These are phyloP conservation scores for Coprinopsis marcescibilis DNA, from an alignment of 768 basidiomycete species.

Conservation along the genomic window DNA sequence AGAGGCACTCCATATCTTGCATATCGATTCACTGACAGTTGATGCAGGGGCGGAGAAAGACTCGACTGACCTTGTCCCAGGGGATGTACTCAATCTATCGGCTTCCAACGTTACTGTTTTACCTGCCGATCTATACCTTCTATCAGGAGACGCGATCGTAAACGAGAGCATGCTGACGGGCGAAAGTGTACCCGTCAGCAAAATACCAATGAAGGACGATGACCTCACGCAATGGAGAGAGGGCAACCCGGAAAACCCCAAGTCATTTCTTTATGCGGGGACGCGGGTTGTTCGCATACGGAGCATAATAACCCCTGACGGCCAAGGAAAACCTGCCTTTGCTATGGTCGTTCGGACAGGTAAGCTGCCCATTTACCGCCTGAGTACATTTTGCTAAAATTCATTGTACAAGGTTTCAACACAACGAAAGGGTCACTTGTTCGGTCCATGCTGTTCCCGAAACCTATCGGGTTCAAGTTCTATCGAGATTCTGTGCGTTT, in stretches of 20 bases:
- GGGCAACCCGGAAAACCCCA: slow-evolving; percentile 65
- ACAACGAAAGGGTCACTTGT: slow-evolving; percentile 97
- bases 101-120: slow-evolving; percentile 65
- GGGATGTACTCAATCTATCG: slow-evolving; percentile 89
- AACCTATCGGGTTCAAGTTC: slow-evolving; percentile 98
- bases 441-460: slow-evolving; percentile 97
- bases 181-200: slow-evolving; percentile 96
- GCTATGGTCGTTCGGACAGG: slow-evolving; percentile 86
- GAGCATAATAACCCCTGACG: slow-evolving; percentile 49
- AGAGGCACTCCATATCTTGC: slow-evolving; percentile 20
- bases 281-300: slow-evolving; percentile 88
- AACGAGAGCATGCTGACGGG: slow-evolving; percentile 99
- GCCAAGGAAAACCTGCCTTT: slow-evolving; percentile 55
- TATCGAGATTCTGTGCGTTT: slow-evolving; percentile 90
- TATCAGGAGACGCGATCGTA: slow-evolving; percentile 95
- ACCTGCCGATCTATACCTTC: slow-evolving; percentile 87
- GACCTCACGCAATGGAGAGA: slow-evolving; percentile 68
- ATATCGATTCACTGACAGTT: neutral
- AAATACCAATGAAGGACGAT: slow-evolving; percentile 76
- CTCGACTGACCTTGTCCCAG: slow-evolving; percentile 80
- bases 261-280: slow-evolving; percentile 84
- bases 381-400: neutral
- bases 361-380: slow-evolving; percentile 21
- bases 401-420: slow-evolving; percentile 60
- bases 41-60: slow-evolving; percentile 60